Base-by-base conservation (phyloP, 352 stramenopile genomes). In the Globisporangium recalcitrans region DNA sequence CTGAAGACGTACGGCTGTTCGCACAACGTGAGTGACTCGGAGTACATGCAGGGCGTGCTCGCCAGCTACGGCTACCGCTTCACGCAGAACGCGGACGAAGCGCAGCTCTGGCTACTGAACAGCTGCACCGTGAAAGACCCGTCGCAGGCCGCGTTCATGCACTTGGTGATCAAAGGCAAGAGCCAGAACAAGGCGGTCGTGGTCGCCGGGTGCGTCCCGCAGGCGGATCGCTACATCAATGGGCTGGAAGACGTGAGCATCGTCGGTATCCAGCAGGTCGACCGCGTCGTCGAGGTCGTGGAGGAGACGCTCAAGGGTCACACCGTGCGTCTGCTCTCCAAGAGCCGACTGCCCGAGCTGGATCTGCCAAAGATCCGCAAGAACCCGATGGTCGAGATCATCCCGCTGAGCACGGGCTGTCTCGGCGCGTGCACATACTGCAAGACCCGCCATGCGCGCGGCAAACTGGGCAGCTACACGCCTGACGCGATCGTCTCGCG, bases 111-210 rank as follows among this genome's bases (percentile, higher is more conserved):
- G 88, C 63, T 98, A 22, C 68, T 98, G 24, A 97, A 97, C 60
- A 96, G 85, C 70, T 98, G 91, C 74, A 98, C 91, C 7, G 91
- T 98, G 47, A 98, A 98, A 65, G 89, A 97, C 65, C 91, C 91
- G 34, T 94, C 78, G n/a, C 83, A 98, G 60, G 82, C 80, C 0
- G 87, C 81, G 24, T 97, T 98, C 72, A 87, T 95, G 71, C 89
- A 97, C 65, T 67, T 97, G 62, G 88, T 93, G 16, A 52, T 84
- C 63, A 89, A 97, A 68, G 90, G 70, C n/a, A 76, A 86, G 34
- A 72, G 72, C 24, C 73, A 86, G 42, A 79, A 80, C 51, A 97
- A 97, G 64, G 76, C 76, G n/a, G 71, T 97, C 8, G 90, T 98
- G 19, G 90, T 97, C 5, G 86, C 88, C 13, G 91, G 91, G 8